These are phyloP conservation scores for Logfia minima DNA, from an alignment of 129 eudicot genomes.

Conservation along the genomic window DNA sequence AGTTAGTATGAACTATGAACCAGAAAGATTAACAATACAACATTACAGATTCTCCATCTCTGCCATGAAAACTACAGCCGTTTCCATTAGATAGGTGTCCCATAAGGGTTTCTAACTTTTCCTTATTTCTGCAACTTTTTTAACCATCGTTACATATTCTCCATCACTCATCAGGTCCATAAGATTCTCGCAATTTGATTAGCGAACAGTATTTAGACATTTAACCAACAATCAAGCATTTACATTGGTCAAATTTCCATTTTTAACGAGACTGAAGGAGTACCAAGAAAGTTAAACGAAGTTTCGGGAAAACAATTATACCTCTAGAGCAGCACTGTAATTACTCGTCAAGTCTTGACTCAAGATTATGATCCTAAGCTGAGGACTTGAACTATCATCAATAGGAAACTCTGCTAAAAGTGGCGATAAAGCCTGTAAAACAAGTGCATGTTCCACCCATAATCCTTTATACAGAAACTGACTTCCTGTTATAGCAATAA, in stretches of 20 bases:
- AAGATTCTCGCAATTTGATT: background rate
- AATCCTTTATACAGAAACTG: conserved; percentile 72
- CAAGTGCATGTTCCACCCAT: conserved; percentile 90
- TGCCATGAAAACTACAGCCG: background rate
- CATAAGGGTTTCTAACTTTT: conserved; percentile 2
- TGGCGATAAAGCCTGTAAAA: conserved; percentile 73
- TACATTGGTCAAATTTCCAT: background rate
- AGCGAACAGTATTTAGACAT: background rate
- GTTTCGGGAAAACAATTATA: conserved; percentile 18
- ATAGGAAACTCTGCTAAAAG: conserved; percentile 47
- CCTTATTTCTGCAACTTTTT: background rate
- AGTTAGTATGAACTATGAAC: conserved; percentile 15
- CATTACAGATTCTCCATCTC: background rate
- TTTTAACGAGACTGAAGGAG: background rate
- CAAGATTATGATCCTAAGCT: conserved; percentile 57
- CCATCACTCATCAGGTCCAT: background rate
- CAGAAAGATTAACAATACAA: background rate
- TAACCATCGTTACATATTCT: background rate
- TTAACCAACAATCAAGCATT: background rate
- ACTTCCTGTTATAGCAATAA: conserved; percentile 70
- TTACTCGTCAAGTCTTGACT: conserved; percentile 54
- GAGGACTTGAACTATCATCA: conserved; percentile 37
- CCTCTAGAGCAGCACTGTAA: conserved; percentile 76
- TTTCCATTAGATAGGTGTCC: background rate
- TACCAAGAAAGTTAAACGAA: background rate